These are phyloP conservation scores for Lachancea lanzarotensis DNA, from an alignment of 805 yeast genomes.

Conservation along the genomic window DNA sequence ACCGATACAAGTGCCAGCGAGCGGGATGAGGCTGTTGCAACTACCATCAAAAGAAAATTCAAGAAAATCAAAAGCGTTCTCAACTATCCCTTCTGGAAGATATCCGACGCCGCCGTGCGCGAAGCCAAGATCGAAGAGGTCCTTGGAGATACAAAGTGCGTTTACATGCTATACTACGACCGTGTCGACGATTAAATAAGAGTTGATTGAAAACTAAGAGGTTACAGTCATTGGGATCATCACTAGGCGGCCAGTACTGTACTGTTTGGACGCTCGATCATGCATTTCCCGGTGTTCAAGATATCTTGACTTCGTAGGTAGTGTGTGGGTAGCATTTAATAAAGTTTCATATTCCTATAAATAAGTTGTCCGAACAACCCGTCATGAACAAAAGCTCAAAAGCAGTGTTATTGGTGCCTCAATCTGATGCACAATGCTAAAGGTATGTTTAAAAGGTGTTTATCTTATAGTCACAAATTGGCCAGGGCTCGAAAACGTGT, in stretches of 20 bases:
- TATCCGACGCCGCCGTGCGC: conserved; percentile 66
- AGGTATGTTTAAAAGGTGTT: conserved; percentile 1
- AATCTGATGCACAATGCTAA: conserved; percentile 2
- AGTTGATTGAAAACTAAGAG: neutral
- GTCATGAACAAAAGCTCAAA: neutral
- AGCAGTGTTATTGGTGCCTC: neutral
- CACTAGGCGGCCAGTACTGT: neutral
- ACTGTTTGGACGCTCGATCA: neutral
- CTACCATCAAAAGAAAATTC: conserved; percentile 32
- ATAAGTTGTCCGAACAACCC: neutral
- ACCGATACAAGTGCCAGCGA: conserved; percentile 19
- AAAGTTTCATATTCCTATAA: neutral
- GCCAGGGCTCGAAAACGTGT: too few relatives aligned
- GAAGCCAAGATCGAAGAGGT: conserved; percentile 58
- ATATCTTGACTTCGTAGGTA: neutral
- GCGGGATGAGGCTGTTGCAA: conserved; percentile 9
- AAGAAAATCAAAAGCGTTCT: conserved; percentile 50
- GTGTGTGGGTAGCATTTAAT: conserved; percentile 2
- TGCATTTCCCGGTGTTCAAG: too few relatives aligned
- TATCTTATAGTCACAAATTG: neutral
- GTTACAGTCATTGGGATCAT: neutral
- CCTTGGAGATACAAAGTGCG: conserved; percentile 64
- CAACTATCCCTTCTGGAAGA: conserved; percentile 72
- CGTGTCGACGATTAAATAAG: conserved; percentile 4
- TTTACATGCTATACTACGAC: conserved; percentile 81